Base-by-base conservation (phyloP, 2,329 filamentous ascomycete species). In the Fusarium euwallaceae region DNA sequence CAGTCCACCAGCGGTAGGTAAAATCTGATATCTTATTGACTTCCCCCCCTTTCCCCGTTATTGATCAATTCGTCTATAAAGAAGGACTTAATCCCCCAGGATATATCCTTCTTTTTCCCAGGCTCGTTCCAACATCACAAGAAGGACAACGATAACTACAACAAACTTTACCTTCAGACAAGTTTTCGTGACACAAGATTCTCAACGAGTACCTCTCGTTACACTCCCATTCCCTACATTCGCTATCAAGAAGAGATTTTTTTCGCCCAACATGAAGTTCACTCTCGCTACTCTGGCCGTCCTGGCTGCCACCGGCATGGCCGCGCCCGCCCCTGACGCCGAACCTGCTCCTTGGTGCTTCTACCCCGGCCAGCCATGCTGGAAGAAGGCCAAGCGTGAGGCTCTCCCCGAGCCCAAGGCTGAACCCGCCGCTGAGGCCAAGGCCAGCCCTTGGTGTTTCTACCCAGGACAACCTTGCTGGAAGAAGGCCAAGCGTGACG, bases 251-350 rank as follows among this genome's bases (percentile, higher is more conserved):
- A 59, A 36, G 32, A 64, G 22, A 41, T 62, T 56, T 29, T n/a
- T 29, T n/a, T 37, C 36, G 14, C 27, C 34, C 55, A 74, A 22
- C 36, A 81, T 81, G 80, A 81, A 81, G 78, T 73, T 78, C 61
- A 76, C 75, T 32, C 51, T 81, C 60, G 68, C 80, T 36, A 68
- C 78, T 71, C 27, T 80, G 58, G 75, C 76, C 66, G 29, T 77
- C 53, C 39, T 79, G 66, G 73, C 74, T 43, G 67, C 74, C 36
- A 59, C 67, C 27, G 61, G 55, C 34, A 14, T 75, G 27, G 73
- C 73, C 32, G 63, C 58, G 2, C 70, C 66, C 9, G 61, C 61
- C 29, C 59, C 69, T 10, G 61, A 68, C 37, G 45, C 64, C 22
- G 27, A 63, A 36, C 34, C 45, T 16, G 37, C 58, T 8, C n/a